Base-by-base conservation (phyloP, 2,329 filamentous ascomycete genomes). In the Sporothrix sp. region DNA sequence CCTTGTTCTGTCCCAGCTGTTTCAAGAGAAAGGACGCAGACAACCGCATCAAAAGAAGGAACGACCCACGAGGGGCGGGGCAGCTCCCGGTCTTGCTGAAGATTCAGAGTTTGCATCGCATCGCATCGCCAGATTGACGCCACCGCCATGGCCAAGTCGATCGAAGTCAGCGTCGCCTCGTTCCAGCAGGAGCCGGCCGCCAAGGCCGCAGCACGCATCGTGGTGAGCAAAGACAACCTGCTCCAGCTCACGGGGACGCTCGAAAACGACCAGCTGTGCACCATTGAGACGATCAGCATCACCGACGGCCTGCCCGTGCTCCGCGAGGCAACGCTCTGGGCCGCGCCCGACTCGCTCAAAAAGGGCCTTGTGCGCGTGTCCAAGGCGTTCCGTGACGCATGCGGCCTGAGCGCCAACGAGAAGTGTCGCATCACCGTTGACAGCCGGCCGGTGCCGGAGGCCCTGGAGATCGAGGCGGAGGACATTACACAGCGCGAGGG, bases 391-490 rank as follows among this genome's bases (percentile, higher is more conserved):
- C 83, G 86, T 55, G 82, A 85, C 32, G 76, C 79, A 7, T 85
- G 85, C 57, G 79, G 79, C 1, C 76, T 95, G 58, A 83, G 84
- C 54, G 71, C 93, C 4, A 81, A 81, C 14, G 85, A 89, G 44
- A 76, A 80, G 46, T 68, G 76, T 30, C 66, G 66, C 30, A 71
- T 94, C 43, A 72, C 74, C 7, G 70, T 74, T 7, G 43, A 32
- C 11, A 30, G 8, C 3, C 6, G n/a, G 4, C 68, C 66, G 2
- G 65, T 84, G 10, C 69, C 73, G 0, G 74, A 76, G 20, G 78
- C 81, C 6, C 70, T 75, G 4, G 70, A 73, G 25, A 71, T 91
- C 3, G 66, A 77, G 7, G 63, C 90, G 14, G 71, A 75, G 56
- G 82, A 87, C 57, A 69, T 78, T 8, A 76, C 74, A 11, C 63